A percentile compares a stretch with the other conserved stretches of the same genome.
Conservation (phyloP, 1,139 yeast species). For the Debaryomycetaceae sp. region DNA sequence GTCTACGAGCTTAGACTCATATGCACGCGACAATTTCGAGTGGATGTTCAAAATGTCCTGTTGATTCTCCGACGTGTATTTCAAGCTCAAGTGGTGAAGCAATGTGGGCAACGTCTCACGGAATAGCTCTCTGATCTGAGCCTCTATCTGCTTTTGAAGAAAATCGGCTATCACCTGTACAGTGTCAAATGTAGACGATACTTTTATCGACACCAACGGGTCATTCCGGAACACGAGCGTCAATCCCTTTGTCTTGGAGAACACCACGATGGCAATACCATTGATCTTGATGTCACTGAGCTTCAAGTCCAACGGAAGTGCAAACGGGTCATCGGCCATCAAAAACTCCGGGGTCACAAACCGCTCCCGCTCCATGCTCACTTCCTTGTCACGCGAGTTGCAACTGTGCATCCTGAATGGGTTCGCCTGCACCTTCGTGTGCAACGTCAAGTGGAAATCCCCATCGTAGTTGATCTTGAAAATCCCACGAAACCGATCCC, state of each 20-base stretch:
- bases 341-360: slow-evolving; percentile 69
- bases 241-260: slow-evolving; percentile 75
- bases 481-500: slow-evolving; percentile 78
- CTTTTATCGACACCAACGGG: slow-evolving; percentile 79
- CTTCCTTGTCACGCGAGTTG: slow-evolving; percentile 41
- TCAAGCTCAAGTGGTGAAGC: slow-evolving; percentile 70
- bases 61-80: slow-evolving; percentile 52
- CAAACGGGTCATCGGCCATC: slow-evolving; percentile 65
- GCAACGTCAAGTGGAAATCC: slow-evolving; percentile 74
- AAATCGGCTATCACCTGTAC: slow-evolving; percentile 80
- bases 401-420: slow-evolving; percentile 68
- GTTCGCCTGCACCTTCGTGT: slow-evolving; percentile 83
- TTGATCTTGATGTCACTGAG: slow-evolving; percentile 69
- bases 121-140: slow-evolving; percentile 73
- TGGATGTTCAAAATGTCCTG: slow-evolving; percentile 9
- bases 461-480: slow-evolving; percentile 80
- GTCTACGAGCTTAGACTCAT: slow-evolving; percentile 16
- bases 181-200: slow-evolving; percentile 79
- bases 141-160: slow-evolving; percentile 77
- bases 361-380: slow-evolving; percentile 19
- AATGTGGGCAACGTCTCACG: slow-evolving; percentile 82
- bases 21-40: slow-evolving; percentile 5
- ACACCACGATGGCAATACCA: slow-evolving; percentile 83
- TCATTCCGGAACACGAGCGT: slow-evolving; percentile 86
- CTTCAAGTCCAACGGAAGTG: slow-evolving; percentile 74